Base-by-base conservation (phyloP, 345 rosid species). In the Populus euphratica region DNA sequence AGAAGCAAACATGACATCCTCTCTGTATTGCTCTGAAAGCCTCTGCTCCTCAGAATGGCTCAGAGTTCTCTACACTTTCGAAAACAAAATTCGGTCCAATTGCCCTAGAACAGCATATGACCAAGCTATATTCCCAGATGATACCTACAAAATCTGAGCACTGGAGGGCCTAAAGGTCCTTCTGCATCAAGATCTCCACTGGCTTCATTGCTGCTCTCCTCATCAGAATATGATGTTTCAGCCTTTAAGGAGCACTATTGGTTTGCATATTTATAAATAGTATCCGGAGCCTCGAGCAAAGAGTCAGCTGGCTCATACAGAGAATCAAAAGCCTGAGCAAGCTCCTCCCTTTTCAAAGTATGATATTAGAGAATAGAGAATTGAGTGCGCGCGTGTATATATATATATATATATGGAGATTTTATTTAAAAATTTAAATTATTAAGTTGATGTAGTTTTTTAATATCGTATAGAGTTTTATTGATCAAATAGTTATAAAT, bases 61-160 rank as follows among this genome's bases (percentile, higher is more conserved):
- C 70, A 91, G 79, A 43, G 83, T 74, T 75, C 81, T 87, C 99
- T 98, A 96, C 54, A 86, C 74, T 72, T 83, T 87, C 50, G 90
- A 85, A 80, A 93, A 96, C 89, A 92, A 96, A 69, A 78, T 74
- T 14, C 87, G 86, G 65, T 91, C 88, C 82, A 92, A 12, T 77
- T 87, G 90, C 52, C 94, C 94, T 59, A 93, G 91, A 82, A 91
- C 97, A 78, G 98, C 96, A 85, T 92, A 93, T 41, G 99, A 96
- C 99, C 99, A 96, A 71, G 99, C 96, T 80, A 93, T 80, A 81
- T 91, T 93, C 38, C 97, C 3, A 96, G 93, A 85, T 96, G 97
- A 82, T 92, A 91, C 77, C 96, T 86, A 80, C 83, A 89, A 36
- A 92, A 88, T 78, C 84, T 86, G 73, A 96, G 92, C 38, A 83